These are phyloP conservation scores for Geranium incanum DNA, from an alignment of 441 rosid genomes.

Conservation along the genomic window DNA sequence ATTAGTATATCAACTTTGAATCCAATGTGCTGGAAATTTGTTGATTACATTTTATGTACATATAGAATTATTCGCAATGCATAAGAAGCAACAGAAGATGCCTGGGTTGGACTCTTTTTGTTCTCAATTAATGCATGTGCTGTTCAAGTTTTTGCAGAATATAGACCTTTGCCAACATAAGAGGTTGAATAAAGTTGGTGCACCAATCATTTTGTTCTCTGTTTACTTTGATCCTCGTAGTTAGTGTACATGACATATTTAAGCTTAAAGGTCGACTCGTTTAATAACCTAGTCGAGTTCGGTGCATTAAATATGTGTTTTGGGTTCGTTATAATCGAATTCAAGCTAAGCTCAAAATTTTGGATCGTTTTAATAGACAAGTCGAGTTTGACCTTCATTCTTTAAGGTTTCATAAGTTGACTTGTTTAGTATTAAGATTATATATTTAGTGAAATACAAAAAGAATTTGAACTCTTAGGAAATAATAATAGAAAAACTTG, in stretches of 20 bases:
- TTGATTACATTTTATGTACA: conserved; percentile 3
- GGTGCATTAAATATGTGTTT: too few species aligned
- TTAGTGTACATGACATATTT: too few species aligned
- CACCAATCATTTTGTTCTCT: not conserved
- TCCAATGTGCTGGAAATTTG: not conserved
- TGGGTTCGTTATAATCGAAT: too few species aligned
- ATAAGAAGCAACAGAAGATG: not conserved
- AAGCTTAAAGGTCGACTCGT: too few species aligned
- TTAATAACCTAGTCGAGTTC: not conserved
- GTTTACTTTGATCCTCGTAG: not conserved
- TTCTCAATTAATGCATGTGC: not conserved
- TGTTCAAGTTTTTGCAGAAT: not conserved
- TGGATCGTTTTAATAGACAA: too few species aligned
- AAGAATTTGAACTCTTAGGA: too few species aligned
- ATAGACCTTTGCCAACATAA: not conserved
- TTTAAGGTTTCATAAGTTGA: too few species aligned
- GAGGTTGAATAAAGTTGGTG: not conserved
- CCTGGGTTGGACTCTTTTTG: not conserved
- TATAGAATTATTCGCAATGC: not conserved
- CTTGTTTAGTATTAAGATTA: too few species aligned
- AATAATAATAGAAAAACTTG: too few species aligned
- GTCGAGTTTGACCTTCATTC: too few species aligned
- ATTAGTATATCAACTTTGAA: not conserved
- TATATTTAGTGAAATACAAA: too few species aligned
- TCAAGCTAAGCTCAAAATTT: too few species aligned